Base-by-base conservation (phyloP, 441 rosid genomes). In the Adansonia rubrostipa region DNA sequence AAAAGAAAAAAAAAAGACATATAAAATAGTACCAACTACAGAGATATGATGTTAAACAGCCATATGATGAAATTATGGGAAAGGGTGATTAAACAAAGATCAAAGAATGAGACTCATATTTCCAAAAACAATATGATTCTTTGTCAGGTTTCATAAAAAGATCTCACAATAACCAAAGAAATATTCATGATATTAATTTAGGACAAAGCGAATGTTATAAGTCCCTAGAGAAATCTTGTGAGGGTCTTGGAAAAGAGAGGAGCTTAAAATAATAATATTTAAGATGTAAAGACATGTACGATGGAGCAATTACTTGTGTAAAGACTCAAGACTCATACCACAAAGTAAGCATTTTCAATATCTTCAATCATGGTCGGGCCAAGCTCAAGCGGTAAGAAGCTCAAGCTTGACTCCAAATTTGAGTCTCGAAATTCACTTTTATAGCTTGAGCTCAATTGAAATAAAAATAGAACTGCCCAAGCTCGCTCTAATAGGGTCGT, bases 341-440 rank as follows among this genome's bases (percentile, higher is more conserved):
- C n/a, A 68, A 68, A 5, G 28, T 44, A 10, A 54, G 71, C 53
- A 67, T 45, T 68, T 40, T 45, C 71, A 66, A 36, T 17, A 19
- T 19, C 71, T 45, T 67, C 54, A 44, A 3, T 28, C 33, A 1
- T 28, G 33, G 33, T 28, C 3, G 2, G 2, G 33, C 33, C 33
- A 28, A 28, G 33, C 33, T 28, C 33, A 28, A 28, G 33, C 33
- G 33, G 33, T 28, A 28, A 28, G 33, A 28, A 28, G 33, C 33
- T 28, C 33, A 28, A 28, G 33, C 33, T 28, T 2, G 33, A 28
- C 33, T 28, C 33, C 1, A 28, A 28, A 28, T 28, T 28, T 28
- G 33, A 28, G 33, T 1, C 33, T 28, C 33, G 3, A 28, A 28
- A 28, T 28, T 2, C 33, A 28, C 33, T 28, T 28, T 28, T 28